Evolutionary conservation across 768 basidiomycete species (phyloP).

Genomic region (Suillus alpinus): DNA sequence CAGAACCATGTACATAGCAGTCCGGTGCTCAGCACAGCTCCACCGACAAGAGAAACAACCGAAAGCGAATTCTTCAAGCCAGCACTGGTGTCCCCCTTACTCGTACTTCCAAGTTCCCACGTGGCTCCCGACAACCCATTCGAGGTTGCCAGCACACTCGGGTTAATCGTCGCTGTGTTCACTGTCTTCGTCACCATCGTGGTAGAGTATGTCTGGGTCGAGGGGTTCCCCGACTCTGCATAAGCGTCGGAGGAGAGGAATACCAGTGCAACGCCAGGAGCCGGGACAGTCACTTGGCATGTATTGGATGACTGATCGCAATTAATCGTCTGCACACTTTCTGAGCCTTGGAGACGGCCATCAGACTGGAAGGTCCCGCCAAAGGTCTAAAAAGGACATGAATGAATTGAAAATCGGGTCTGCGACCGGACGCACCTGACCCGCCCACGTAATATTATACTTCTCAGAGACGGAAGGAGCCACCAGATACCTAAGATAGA

Average conservation of each 20-base stretch:
- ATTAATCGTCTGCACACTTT: conserved; percentile 15
- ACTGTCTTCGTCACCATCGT: conserved; percentile 30
- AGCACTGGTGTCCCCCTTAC: conserved; percentile 4
- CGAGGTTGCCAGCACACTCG: conserved; percentile 34
- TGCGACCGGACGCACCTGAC: conserved; percentile 33
- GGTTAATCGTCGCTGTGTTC: conserved; percentile 33
- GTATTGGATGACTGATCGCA: conserved; percentile 18
- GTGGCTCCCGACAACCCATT: conserved; percentile 35
- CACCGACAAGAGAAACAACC: not conserved
- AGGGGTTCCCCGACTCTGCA: conserved; percentile 9
- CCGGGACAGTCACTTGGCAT: conserved; percentile 25
- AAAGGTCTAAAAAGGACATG: conserved; percentile 16
- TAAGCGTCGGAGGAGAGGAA: conserved; percentile 15
- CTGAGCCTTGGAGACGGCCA: conserved; percentile 20
- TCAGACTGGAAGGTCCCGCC: conserved; percentile 26
- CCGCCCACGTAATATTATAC: conserved; percentile 48
- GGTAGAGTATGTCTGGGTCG: conserved; percentile 26
- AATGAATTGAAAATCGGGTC: not conserved
- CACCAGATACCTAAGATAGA: conserved; percentile 25
- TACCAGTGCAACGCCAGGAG: conserved; percentile 27
- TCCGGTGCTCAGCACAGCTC: not conserved
- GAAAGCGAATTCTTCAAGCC: not conserved
- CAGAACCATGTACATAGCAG: not conserved
- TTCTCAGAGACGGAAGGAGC: conserved; percentile 41
- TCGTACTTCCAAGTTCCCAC: conserved; percentile 23